Percentiles rank a stretch among this genome's conserved stretches.
Evolutionary conservation across 768 basidiomycete species (phyloP).

Genomic region (Sistotremastrum suecicum): DNA sequence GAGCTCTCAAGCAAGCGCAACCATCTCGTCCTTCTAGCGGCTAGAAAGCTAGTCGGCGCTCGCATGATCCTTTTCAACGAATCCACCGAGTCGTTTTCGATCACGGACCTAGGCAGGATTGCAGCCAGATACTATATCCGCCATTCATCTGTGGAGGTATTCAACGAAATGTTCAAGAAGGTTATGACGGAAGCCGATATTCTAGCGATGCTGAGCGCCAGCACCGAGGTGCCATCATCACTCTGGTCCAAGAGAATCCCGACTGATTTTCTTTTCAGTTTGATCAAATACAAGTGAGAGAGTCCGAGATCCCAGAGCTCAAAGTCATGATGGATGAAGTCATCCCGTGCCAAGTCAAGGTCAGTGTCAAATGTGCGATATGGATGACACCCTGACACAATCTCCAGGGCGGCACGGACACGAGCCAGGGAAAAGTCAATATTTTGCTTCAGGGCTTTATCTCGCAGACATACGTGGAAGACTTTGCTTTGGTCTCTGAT

Average conservation of each 20-base stretch:
- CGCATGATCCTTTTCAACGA: constrained; percentile 75
- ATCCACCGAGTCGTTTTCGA: constrained; percentile 40
- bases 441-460: constrained; percentile 87
- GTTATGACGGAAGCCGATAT: constrained; percentile 91
- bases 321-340: constrained; percentile 45
- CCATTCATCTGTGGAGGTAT: constrained; percentile 72
- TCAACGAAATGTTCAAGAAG: constrained; percentile 61
- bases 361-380: constrained; percentile 17
- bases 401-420: constrained; percentile 46
- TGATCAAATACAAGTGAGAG: constrained; percentile 86
- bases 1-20: constrained; percentile 54
- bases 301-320: constrained; percentile 78
- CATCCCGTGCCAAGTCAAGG: constrained; percentile 63
- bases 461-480: constrained; percentile 66
- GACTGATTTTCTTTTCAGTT: constrained; percentile 37
- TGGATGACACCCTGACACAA: background rate
- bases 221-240: constrained; percentile 59
- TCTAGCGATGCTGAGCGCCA: constrained; percentile 71
- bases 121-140: constrained; percentile 95
- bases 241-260: background rate
- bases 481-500: constrained; percentile 94
- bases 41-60: constrained; percentile 46
- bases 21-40: constrained; percentile 53
- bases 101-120: constrained; percentile 89
- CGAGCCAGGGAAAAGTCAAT: constrained; percentile 78